These are phyloP conservation scores for Camellia sinensis DNA, from an alignment of 148 eudicot species.

Conservation along the genomic window DNA sequence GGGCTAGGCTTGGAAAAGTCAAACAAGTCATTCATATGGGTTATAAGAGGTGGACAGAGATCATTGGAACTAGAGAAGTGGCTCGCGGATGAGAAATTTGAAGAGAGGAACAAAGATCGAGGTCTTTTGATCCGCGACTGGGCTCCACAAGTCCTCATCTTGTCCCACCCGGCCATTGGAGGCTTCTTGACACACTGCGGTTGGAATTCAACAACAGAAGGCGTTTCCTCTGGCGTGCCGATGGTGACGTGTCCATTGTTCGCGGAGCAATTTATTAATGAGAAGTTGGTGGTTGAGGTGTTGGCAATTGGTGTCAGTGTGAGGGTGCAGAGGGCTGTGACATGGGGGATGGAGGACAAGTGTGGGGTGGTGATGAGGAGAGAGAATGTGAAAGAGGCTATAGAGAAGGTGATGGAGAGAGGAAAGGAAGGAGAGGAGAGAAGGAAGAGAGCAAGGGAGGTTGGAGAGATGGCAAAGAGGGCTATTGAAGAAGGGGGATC, in stretches of 20 bases:
- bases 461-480: constrained; percentile 19
- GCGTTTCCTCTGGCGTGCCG: constrained; percentile 42
- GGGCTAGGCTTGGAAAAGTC: constrained; percentile 48
- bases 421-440: constrained; percentile 13
- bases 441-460: constrained; percentile 14
- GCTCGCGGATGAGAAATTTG: constrained; percentile 33
- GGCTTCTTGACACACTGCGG: constrained; percentile 58
- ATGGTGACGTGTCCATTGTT: constrained; percentile 50
- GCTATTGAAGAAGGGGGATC: constrained; percentile 23
- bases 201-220: constrained; percentile 58
- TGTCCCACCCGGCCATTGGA: constrained; percentile 40
- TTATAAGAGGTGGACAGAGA: constrained; percentile 25
- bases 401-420: constrained; percentile 16
- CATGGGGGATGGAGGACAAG: constrained; percentile 15
- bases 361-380: constrained; percentile 5
- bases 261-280: constrained; percentile 45
- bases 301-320: constrained; percentile 28
- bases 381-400: constrained; percentile 14
- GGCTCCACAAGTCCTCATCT: constrained; percentile 52
- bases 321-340: constrained; percentile 15
- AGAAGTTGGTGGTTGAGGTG: constrained; percentile 33
- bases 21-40: constrained; percentile 35
- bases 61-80: constrained; percentile 32
- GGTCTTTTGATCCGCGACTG: constrained; percentile 47
- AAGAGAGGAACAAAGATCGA: constrained; percentile 31